phyloP scores from a whole-genome alignment of 768 basidiomycete genomes.

The Pulveroboletus ravenelii region DNA sequence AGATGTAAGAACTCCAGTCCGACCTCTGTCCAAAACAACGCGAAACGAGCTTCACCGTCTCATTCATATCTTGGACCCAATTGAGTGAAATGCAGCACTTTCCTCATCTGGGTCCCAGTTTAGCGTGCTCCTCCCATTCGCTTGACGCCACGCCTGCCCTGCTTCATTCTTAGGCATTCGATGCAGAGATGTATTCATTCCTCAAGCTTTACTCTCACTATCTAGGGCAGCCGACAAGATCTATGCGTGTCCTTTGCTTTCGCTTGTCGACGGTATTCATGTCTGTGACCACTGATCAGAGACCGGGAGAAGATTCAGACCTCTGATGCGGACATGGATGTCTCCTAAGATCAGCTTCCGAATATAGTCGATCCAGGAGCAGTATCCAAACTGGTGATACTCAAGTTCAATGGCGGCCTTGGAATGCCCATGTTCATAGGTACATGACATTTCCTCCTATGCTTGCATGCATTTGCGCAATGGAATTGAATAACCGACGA shows the following conservation, averaged over 20 bases:
- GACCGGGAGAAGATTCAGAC: slow-evolving; percentile 89
- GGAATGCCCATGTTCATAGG: slow-evolving; percentile 93
- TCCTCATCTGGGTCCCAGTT: slow-evolving; percentile 31
- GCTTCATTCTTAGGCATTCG: slow-evolving; percentile 47
- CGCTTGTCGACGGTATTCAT: slow-evolving; percentile 7
- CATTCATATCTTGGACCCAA: slow-evolving; percentile 53
- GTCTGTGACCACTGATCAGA: slow-evolving; percentile 48
- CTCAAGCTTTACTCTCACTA: slow-evolving; percentile 95
- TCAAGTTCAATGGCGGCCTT: slow-evolving; percentile 93
- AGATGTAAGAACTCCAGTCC: slow-evolving; percentile 44
- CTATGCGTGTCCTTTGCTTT: slow-evolving; percentile 52
- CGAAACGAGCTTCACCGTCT: slow-evolving; percentile 65
- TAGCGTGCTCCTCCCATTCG: slow-evolving; percentile 30
- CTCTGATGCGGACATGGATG: slow-evolving; percentile 79
- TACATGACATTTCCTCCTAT: slow-evolving; percentile 24
- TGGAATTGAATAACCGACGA: slow-evolving; percentile 30
- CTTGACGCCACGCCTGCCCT: slow-evolving; percentile 17
- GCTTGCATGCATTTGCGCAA: not conserved
- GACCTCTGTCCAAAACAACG: slow-evolving; percentile 45
- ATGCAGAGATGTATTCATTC: slow-evolving; percentile 95
- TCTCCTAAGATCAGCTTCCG: slow-evolving; percentile 74
- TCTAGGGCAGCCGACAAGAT: slow-evolving; percentile 81
- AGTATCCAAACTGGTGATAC: slow-evolving; percentile 89
- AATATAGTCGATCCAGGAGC: slow-evolving; percentile 53
- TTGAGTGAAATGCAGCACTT: slow-evolving; percentile 49